Conservation (phyloP, 495 filamentous ascomycete genomes). For the Podospora appendiculata region DNA sequence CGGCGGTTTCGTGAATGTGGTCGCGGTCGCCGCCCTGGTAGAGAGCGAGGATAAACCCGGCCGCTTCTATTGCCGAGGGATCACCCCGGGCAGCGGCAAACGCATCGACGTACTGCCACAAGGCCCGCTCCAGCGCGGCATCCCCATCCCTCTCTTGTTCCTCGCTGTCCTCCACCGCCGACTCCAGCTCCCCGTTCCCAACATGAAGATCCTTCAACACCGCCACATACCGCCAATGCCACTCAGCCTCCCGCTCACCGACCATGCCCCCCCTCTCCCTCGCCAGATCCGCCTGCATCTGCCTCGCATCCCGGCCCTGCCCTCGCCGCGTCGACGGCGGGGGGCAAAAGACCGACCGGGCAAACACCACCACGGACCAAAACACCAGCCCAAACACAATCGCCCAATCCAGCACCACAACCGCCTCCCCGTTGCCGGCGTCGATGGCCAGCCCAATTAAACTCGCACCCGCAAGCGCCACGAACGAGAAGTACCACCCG, state of each 20-base stretch:
- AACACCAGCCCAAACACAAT: slow-evolving; percentile 9
- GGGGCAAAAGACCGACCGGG: neutral
- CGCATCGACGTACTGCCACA: slow-evolving; percentile 5
- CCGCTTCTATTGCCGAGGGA: neutral
- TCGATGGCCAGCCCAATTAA: slow-evolving; percentile 4
- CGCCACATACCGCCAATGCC: slow-evolving; percentile 6
- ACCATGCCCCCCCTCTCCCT: slow-evolving; percentile 6
- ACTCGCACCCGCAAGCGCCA: slow-evolving; percentile 6
- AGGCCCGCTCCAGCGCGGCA: neutral
- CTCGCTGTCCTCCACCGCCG: neutral
- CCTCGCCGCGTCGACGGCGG: neutral
- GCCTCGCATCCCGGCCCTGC: neutral
- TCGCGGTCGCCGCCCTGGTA: slow-evolving; percentile 1
- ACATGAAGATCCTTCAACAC: slow-evolving; percentile 4
- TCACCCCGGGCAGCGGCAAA: slow-evolving; percentile 2
- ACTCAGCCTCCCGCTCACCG: slow-evolving; percentile 8
- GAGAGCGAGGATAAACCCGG: neutral
- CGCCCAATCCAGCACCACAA: slow-evolving; percentile 10
- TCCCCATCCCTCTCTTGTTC: neutral
- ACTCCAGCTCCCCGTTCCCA: neutral
- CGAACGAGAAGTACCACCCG: slow-evolving; percentile 6
- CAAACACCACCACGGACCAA: slow-evolving; percentile 8
- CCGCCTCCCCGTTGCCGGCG: neutral
- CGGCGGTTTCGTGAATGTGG: neutral
- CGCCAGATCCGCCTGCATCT: slow-evolving; percentile 3